Conservation (phyloP, 2,329 filamentous ascomycete species). For the Lachnellula arida region DNA sequence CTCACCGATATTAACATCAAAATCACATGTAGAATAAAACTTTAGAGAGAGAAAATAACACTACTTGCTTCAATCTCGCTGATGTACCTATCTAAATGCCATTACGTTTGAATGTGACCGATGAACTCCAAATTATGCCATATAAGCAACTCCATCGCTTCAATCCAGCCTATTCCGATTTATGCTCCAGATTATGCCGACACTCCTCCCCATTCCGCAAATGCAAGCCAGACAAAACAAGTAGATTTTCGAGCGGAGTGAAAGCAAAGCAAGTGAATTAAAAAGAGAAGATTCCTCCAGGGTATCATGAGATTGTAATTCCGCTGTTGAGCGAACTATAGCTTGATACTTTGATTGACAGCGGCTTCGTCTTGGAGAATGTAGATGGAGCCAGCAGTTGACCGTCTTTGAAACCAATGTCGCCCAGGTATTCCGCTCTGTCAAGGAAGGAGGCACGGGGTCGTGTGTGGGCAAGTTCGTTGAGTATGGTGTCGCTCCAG, state of each 20-base stretch:
- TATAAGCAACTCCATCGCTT: slow-evolving; percentile 6
- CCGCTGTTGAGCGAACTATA: slow-evolving; percentile 24
- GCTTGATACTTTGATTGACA: slow-evolving; percentile 29
- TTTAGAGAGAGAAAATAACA: too few species aligned
- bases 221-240: background rate
- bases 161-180: background rate
- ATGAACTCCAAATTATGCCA: background rate
- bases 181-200: background rate
- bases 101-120: too few species aligned
- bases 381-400: slow-evolving; percentile 33
- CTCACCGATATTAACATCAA: background rate
- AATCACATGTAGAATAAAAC: background rate
- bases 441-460: slow-evolving; percentile 56
- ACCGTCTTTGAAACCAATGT: slow-evolving; percentile 55
- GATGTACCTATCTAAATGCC: too few species aligned
- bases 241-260: background rate
- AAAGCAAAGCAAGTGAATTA: background rate
- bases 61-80: too few species aligned
- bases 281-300: background rate
- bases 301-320: slow-evolving; percentile 24
- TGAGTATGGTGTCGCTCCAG: slow-evolving; percentile 65
- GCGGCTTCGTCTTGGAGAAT: slow-evolving; percentile 24
- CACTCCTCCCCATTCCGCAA: background rate
- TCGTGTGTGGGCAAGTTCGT: slow-evolving; percentile 53
- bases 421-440: slow-evolving; percentile 59